Evolutionary conservation across 192 early-diverging fungal species (phyloP).

Genomic region (Podila horticola): DNA sequence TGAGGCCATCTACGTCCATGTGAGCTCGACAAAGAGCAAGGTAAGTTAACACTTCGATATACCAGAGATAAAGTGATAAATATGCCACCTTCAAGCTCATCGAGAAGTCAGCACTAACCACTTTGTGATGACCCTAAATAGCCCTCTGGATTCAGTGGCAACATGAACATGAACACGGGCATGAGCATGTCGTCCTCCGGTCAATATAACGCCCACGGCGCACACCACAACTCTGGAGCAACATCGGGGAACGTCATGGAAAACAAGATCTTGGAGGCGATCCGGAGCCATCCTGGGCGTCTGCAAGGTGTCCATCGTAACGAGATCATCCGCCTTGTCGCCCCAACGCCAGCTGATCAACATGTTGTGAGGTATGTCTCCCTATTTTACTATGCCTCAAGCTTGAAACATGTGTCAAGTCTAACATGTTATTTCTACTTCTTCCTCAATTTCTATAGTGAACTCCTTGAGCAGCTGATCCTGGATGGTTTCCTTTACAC

Average conservation of each 20-base stretch:
- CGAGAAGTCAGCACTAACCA: too few species aligned
- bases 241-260: background rate
- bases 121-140: background rate
- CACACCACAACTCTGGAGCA: background rate
- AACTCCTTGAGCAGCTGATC: background rate
- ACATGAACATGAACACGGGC: background rate
- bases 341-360: background rate
- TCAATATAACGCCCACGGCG: background rate
- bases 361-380: background rate
- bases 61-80: too few species aligned
- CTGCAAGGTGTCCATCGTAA: background rate
- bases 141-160: background rate
- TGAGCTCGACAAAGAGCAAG: conserved; percentile 61
- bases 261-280: background rate
- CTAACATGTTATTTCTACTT: too few species aligned
- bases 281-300: background rate
- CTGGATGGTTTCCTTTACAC: background rate
- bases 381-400: background rate
- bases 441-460: background rate
- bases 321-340: background rate
- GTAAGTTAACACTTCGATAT: background rate
- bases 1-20: conserved; percentile 72
- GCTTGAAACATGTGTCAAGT: too few species aligned
- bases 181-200: background rate
- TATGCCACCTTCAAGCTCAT: too few species aligned